Evolutionary conservation across 2,329 filamentous ascomycete species (phyloP).

Genomic region (Fusarium sp.): DNA sequence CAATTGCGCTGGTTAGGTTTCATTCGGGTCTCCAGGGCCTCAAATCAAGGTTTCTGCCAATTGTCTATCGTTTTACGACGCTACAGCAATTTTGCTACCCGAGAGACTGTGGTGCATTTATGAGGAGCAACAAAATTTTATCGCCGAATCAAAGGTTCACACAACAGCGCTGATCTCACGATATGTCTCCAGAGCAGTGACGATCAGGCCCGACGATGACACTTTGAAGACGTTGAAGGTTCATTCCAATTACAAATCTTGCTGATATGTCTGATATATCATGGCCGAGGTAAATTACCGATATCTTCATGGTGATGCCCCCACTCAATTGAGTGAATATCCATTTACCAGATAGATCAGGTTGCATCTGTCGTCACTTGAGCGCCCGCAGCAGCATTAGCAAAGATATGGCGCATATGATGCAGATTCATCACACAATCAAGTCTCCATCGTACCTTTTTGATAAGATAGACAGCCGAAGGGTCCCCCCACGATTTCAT

Average conservation of each 20-base stretch:
- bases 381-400: slow-evolving; percentile 41
- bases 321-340: slow-evolving; percentile 17
- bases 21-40: slow-evolving; percentile 26
- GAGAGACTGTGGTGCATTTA: background rate
- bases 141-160: slow-evolving; percentile 23
- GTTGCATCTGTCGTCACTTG: slow-evolving; percentile 29
- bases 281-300: slow-evolving; percentile 2
- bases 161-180: slow-evolving; percentile 34
- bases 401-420: slow-evolving; percentile 38
- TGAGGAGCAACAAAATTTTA: background rate
- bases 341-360: slow-evolving; percentile 12
- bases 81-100: slow-evolving; percentile 11
- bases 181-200: slow-evolving; percentile 13
- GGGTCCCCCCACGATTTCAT: slow-evolving; percentile 40
- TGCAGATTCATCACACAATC: slow-evolving; percentile 16
- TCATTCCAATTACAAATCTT: slow-evolving; percentile 3
- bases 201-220: slow-evolving; percentile 11
- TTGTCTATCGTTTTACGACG: slow-evolving; percentile 3
- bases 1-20: slow-evolving; percentile 26
- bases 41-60: slow-evolving; percentile 28
- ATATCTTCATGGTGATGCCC: slow-evolving; percentile 24
- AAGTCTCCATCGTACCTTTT: slow-evolving; percentile 3
- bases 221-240: background rate
- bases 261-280: background rate
- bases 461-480: slow-evolving; percentile 42